These are phyloP conservation scores for Quercus cerris DNA, from an alignment of 306 rosid species.

Conservation along the genomic window DNA sequence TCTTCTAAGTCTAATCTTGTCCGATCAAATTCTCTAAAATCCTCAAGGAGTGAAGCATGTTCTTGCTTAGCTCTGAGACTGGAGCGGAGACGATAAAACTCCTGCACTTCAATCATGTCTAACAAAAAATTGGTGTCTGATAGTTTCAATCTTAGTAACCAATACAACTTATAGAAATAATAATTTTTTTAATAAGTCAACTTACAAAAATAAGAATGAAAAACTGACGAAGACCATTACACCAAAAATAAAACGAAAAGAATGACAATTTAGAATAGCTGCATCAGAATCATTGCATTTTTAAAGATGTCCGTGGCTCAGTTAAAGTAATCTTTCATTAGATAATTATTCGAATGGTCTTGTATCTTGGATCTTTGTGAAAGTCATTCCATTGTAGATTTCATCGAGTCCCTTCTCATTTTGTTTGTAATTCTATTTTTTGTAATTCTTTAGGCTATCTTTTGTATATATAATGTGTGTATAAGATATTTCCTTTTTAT, in stretches of 20 bases:
- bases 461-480: too few species aligned
- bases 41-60: constrained; percentile 93
- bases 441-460: too few species aligned
- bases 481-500: too few species aligned
- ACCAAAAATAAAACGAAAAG: neutral
- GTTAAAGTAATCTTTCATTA: too few species aligned
- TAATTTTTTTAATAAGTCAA: too few species aligned
- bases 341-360: too few species aligned
- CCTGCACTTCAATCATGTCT: constrained; percentile 71
- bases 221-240: neutral
- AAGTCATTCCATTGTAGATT: too few species aligned
- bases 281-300: neutral
- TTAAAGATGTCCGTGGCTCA: too few species aligned
- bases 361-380: too few species aligned
- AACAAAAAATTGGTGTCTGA: constrained; percentile 34
- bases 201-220: neutral
- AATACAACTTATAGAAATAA: neutral
- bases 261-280: neutral
- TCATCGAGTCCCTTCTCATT: too few species aligned
- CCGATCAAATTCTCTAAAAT: constrained; percentile 95
- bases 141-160: constrained; percentile 17
- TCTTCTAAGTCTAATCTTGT: constrained; percentile 88
- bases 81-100: constrained; percentile 89
- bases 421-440: too few species aligned
- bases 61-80: constrained; percentile 86